Conservation (phyloP, 2,329 filamentous ascomycete genomes). For the Paramyrothecium sp. region DNA sequence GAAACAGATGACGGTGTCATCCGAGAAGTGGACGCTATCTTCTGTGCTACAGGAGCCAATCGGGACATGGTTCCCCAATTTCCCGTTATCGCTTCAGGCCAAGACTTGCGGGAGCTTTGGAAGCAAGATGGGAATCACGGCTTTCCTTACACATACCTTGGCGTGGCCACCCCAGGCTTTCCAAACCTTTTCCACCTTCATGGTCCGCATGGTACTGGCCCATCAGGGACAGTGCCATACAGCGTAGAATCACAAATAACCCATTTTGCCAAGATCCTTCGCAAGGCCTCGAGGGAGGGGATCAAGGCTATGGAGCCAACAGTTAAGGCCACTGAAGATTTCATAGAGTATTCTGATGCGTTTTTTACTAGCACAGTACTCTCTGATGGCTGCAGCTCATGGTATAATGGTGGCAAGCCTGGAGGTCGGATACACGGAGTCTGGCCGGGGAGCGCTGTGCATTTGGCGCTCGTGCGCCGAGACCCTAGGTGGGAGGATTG, state of each 20-base stretch:
- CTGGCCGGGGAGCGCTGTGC: constrained; percentile 67
- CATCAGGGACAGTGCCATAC: constrained; percentile 66
- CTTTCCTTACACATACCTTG: constrained; percentile 68
- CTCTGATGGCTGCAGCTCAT: constrained; percentile 64
- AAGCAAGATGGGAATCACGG: constrained; percentile 51
- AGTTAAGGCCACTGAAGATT: constrained; percentile 61
- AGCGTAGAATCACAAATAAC: constrained; percentile 64
- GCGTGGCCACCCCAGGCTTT: constrained; percentile 61
- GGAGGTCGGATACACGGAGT: constrained; percentile 65
- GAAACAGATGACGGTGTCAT: constrained; percentile 56
- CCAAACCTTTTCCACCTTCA: constrained; percentile 66
- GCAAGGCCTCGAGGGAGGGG: constrained; percentile 64
- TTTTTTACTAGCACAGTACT: constrained; percentile 56
- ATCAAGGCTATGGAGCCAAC: constrained; percentile 61
- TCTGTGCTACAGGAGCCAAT: constrained; percentile 69
- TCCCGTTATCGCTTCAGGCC: constrained; percentile 52
- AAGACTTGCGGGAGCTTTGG: constrained; percentile 57
- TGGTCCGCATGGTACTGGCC: constrained; percentile 58
- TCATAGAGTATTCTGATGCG: constrained; percentile 55
- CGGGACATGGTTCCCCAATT: constrained; percentile 59
- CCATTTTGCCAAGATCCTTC: constrained; percentile 64
- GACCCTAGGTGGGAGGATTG: constrained; percentile 58
- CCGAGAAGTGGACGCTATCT: constrained; percentile 60
- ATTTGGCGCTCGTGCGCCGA: constrained; percentile 56
- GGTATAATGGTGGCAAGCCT: constrained; percentile 67